Evolutionary conservation across 805 yeast genomes (phyloP), one percentile per base, ranked within the genome.

Genomic region (Saccharomycopsis capsularis): DNA sequence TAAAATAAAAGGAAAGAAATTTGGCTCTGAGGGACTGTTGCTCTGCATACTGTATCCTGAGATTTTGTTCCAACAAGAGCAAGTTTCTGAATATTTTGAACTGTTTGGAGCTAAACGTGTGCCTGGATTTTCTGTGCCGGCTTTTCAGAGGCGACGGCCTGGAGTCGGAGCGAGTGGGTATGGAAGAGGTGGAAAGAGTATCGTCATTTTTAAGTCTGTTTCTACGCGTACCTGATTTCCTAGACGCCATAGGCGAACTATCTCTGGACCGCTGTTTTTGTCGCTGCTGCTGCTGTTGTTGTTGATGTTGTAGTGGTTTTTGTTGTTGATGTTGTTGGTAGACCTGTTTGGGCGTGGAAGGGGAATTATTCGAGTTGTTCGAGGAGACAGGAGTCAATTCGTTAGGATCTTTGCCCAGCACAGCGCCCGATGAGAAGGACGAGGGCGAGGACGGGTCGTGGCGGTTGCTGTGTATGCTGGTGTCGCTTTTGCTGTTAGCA

Each of bases 1-100:
- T 58, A 0, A 72, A 67, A 7, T 69, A 51, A 53, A 71, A 71
- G 15, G 59, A 48, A 1, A 73, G 66, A 50, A 68, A 71, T 39
- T 69, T 67, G 57, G 68, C 61, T 55, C 95, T 71, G 51, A 88
- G 67, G 5, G 75, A 68, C 47, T 79, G 75, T 61, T 88, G 90
- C 47, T 79, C 82, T n/a, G 73, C 68, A 42, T 82, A 85, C 66
- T 91, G 98, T 52, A 76, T 81, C 36, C 97, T 73, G 44, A 93
- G 69, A 47, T 87, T 81, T 60, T 90, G 95, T 63, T 91, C 99
- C 46, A 90, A 64, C 15, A 91, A 83, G 42, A 91, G 68, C 56
- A 93, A 65, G 62, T 91, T 89, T 42, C 95, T 75, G 63, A 82
- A 87, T 15, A 88, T 80, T 68, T 83, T 82, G 44, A 53, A 53